Evolutionary conservation across 768 basidiomycete species (phyloP).

Genomic region (Termitomyces sp.): DNA sequence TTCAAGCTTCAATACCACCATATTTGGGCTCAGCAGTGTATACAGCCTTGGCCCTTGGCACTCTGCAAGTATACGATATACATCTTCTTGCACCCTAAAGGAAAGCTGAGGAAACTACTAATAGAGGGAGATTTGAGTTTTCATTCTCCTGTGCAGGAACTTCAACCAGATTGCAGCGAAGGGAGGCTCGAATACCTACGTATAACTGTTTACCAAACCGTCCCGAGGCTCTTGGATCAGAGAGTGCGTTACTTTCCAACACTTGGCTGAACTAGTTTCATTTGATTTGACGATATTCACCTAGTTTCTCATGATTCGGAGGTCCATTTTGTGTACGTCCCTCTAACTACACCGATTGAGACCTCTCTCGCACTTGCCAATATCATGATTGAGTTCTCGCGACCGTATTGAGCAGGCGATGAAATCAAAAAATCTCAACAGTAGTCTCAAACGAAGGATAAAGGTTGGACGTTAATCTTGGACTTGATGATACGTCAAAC

Average conservation of each 20-base stretch:
- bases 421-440: too few relatives aligned
- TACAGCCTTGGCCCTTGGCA: conserved; percentile 36
- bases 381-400: conserved; percentile 40
- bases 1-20: too few relatives aligned
- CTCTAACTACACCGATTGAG: conserved; percentile 8
- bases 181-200: conserved; percentile 28
- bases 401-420: too few relatives aligned
- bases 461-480: too few relatives aligned
- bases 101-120: not conserved
- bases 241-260: conserved; percentile 1
- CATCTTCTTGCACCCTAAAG: not conserved
- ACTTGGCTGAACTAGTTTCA: not conserved
- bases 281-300: not conserved
- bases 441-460: too few relatives aligned
- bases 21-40: conserved; percentile 35
- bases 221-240: conserved; percentile 10
- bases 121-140: conserved; percentile 31
- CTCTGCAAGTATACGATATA: conserved; percentile 17
- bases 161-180: too few relatives aligned
- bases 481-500: too few relatives aligned
- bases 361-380: conserved; percentile 24
- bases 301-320: conserved; percentile 29
- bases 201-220: conserved; percentile 37
- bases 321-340: conserved; percentile 27
- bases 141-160: conserved; percentile 29